Evolutionary conservation across 1,139 yeast genomes (phyloP).

Genomic region (Saccharomyces hybrid): DNA sequence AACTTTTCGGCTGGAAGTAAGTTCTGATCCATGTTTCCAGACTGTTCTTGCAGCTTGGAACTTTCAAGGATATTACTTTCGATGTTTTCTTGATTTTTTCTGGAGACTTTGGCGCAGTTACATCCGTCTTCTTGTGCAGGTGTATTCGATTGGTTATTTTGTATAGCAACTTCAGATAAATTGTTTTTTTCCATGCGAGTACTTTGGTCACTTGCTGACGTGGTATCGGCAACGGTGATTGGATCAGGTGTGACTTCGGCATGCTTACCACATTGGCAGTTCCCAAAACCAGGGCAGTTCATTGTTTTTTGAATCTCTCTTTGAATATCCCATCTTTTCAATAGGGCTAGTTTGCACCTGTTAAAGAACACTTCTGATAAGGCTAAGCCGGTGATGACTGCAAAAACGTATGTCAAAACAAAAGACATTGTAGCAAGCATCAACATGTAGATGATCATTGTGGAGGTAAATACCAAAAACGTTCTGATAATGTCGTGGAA

Average conservation of each 20-base stretch:
- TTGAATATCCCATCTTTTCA: constrained; percentile 30
- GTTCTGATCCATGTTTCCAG: constrained; percentile 28
- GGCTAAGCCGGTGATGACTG: constrained; percentile 60
- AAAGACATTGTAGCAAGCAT: constrained; percentile 77
- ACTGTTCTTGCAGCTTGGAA: constrained; percentile 25
- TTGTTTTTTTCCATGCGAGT: neutral
- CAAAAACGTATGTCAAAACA: constrained; percentile 60
- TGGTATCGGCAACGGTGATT: neutral
- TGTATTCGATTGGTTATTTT: neutral
- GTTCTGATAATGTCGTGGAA: constrained; percentile 50
- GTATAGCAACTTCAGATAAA: neutral
- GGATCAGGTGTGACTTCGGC: neutral
- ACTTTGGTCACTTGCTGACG: neutral
- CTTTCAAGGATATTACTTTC: constrained; percentile 23
- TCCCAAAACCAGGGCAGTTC: constrained; percentile 25
- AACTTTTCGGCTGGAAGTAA: constrained; percentile 28
- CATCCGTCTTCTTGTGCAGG: constrained; percentile 4
- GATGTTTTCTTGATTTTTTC: constrained; percentile 15
- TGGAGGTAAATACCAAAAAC: constrained; percentile 49
- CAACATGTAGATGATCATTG: constrained; percentile 57
- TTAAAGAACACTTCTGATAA: constrained; percentile 63
- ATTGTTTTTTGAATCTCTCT: constrained; percentile 23
- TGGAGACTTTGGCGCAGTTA: neutral
- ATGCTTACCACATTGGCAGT: constrained; percentile 28
- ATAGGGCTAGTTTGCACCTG: constrained; percentile 34